Percentiles rank a stretch among this genome's conserved stretches.
Conservation (phyloP, 1,139 yeast species). For the Barnettozyma hawaiiensis region DNA sequence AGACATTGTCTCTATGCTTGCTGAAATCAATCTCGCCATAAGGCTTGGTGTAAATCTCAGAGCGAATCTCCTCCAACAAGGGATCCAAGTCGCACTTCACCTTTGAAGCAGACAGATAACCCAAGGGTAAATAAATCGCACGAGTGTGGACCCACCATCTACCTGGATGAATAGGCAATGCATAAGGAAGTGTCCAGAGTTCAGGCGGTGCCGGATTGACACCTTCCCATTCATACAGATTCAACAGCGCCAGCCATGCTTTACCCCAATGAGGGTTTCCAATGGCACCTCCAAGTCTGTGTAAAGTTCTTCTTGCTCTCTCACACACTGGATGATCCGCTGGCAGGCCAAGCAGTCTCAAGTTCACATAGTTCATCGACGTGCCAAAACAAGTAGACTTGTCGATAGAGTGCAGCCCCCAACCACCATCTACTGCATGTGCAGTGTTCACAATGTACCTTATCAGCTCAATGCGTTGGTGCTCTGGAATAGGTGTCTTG, state of each 20-base stretch:
- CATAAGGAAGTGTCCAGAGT: conserved; percentile 81
- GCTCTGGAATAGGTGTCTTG: conserved; percentile 61
- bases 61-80: conserved; percentile 55
- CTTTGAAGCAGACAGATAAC: conserved; percentile 63
- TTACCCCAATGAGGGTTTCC: conserved; percentile 98
- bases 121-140: conserved; percentile 83
- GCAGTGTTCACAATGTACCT: conserved; percentile 84
- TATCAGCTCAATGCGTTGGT: conserved; percentile 61
- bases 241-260: conserved; percentile 76
- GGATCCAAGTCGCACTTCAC: conserved; percentile 59
- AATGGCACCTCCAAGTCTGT: conserved; percentile 79
- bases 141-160: conserved; percentile 99
- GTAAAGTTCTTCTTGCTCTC: conserved; percentile 72
- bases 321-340: conserved; percentile 70
- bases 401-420: conserved; percentile 93
- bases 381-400: conserved; percentile 96
- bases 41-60: conserved; percentile 69
- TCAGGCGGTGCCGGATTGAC: conserved; percentile 99
- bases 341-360: conserved; percentile 72
- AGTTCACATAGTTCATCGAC: conserved; percentile 70
- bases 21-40: conserved; percentile 65
- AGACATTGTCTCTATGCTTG: conserved; percentile 72
- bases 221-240: conserved; percentile 90
- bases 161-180: conserved; percentile 84
- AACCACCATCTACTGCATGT: conserved; percentile 99